Evolutionary conservation across 1,284 basidiomycete genomes (phyloP).

Genomic region (Neotropicomus parvogracilis): DNA sequence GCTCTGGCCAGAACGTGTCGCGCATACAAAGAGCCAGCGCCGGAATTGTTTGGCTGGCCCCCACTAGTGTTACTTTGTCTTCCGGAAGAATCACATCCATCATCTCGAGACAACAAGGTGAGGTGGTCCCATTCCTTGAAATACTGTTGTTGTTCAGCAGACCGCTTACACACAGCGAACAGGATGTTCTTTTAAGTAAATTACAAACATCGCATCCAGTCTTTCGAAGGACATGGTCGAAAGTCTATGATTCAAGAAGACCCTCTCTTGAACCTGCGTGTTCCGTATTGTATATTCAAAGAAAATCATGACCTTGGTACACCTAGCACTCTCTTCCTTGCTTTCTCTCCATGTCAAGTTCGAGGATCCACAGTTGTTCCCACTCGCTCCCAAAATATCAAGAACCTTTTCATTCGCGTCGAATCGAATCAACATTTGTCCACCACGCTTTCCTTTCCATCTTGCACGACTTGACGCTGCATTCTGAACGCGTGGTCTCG

Average conservation of each 20-base stretch:
- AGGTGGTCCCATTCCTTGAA: neutral
- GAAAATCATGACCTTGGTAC: neutral
- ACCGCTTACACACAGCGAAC: neutral
- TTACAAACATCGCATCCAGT: neutral
- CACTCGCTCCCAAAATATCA: neutral
- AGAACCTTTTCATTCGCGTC: neutral
- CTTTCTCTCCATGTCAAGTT: neutral
- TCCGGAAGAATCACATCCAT: neutral
- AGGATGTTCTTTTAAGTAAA: neutral
- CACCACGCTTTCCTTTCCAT: neutral
- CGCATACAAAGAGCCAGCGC: neutral
- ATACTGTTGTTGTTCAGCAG: neutral
- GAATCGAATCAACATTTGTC: neutral
- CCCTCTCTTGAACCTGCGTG: neutral
- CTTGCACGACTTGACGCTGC: too few relatives aligned
- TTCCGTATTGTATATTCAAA: neutral
- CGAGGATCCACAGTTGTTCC: too few relatives aligned
- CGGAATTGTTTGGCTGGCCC: neutral
- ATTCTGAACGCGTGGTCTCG: too few relatives aligned
- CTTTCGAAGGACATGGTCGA: neutral
- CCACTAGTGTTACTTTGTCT: neutral
- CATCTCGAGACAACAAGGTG: neutral
- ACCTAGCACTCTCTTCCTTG: neutral
- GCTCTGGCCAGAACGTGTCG: neutral
- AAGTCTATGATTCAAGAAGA: neutral